Percentiles rank a stretch among this genome's conserved stretches.
Evolutionary conservation across 306 rosid genomes (phyloP).

Genomic region (Lupinus albus): DNA sequence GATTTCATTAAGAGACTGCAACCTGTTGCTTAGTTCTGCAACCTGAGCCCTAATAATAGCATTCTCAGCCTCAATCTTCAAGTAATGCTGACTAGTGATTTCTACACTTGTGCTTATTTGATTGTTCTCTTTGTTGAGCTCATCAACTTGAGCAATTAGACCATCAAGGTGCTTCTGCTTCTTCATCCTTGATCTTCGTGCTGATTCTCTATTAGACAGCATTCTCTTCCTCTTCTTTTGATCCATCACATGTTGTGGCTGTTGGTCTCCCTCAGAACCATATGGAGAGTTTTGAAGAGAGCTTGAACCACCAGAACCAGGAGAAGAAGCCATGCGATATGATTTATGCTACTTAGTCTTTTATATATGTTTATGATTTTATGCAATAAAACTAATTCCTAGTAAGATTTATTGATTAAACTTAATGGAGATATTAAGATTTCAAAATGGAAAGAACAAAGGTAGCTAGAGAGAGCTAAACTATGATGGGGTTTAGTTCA

Average conservation of each 20-base stretch:
- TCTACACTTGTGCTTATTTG: constrained; percentile 52
- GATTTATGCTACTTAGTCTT: not conserved
- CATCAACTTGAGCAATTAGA: constrained; percentile 45
- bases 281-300: constrained; percentile 52
- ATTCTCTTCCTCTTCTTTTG: constrained; percentile 86
- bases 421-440: not conserved
- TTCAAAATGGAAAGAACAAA: not conserved
- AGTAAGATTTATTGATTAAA: not conserved
- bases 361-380: not conserved
- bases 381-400: not conserved
- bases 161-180: constrained; percentile 75
- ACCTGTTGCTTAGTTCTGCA: constrained; percentile 71
- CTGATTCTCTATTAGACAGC: constrained; percentile 83
- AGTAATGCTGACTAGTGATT: constrained; percentile 51
- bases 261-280: constrained; percentile 56
- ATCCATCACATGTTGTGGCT: constrained; percentile 49
- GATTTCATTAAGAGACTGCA: constrained; percentile 71
- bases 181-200: constrained; percentile 72
- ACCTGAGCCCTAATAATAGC: constrained; percentile 69
- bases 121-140: constrained; percentile 59
- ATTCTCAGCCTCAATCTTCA: constrained; percentile 70
- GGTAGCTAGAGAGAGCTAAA: not conserved
- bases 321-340: constrained; percentile 42
- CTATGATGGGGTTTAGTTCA: constrained; percentile 37
- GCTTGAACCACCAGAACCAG: constrained; percentile 49